Base-by-base conservation (phyloP, 768 basidiomycete species). In the Daedaleopsis nitida region DNA sequence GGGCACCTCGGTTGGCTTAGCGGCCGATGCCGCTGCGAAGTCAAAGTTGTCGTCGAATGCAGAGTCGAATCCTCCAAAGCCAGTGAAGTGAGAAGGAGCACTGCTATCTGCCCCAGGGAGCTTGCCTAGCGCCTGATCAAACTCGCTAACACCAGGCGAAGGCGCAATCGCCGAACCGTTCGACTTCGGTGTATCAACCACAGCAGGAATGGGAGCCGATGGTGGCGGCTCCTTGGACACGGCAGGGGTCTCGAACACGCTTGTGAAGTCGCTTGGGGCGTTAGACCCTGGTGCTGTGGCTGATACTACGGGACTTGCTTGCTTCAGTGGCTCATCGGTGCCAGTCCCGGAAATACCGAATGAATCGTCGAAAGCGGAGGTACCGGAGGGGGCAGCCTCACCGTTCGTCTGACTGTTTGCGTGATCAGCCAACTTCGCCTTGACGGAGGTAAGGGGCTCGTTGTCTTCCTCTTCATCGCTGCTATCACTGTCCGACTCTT, bases 81-180 rank as follows among this genome's bases (percentile, higher is more conserved):
- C 69, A 8, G 75, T 72, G 63, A 66, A 68, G 35, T 73, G 66
- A 7, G 78, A 67, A 11, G 69, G 45, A 3, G 73, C 65, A 39
- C 73, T 76, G 35, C 71, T 70, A 0, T 84, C 73, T 21, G 52
- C 58, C 14, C 65, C 58, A 13, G 70, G 64, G 6, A 84, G 74
- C 62, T 82, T 85, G 17, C 85, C 83, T 69, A 93, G 79, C 0
- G 88, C 86, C 69, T 91, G 89, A 68, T 93, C 91, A 65, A 92
- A 91, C 53, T 84, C 90, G 64, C 79, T 85, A 1, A 87, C 63
- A 19, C 69, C 75, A 1, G 74, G 69, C 4, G 65, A 55, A 12
- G 66, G 52, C 9, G 60, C 65, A 21, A 66, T 61, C 11, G 63
- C 63, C 11, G 59, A n/a, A 7, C 62, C 67, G 48, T 65, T 66